Percentiles rank a stretch among this genome's conserved stretches.
Evolutionary conservation across 169 alveolate genomes (phyloP).

Genomic region (Ichthyophthirius multifiliis): DNA sequence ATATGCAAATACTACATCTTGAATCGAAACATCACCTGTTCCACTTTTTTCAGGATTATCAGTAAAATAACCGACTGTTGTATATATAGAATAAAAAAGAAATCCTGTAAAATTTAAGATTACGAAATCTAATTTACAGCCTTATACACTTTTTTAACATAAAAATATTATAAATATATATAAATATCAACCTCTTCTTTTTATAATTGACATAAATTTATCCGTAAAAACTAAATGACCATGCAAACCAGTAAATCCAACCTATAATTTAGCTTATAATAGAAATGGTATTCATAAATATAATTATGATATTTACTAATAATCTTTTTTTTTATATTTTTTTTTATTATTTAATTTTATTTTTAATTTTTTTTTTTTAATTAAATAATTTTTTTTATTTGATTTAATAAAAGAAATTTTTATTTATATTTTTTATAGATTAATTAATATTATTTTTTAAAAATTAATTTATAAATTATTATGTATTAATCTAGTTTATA

Average conservation of each 20-base stretch:
- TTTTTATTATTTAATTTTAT: too few species aligned
- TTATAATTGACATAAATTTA: constrained; percentile 64
- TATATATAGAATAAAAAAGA: constrained; percentile 65
- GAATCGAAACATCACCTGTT: constrained; percentile 56
- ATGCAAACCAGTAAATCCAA: constrained; percentile 77
- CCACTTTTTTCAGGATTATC: constrained; percentile 59
- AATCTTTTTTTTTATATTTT: too few species aligned
- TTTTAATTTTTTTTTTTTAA: too few species aligned
- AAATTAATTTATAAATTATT: too few species aligned
- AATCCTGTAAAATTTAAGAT: constrained; percentile 77
- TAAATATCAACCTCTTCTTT: constrained; percentile 11
- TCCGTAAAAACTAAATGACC: constrained; percentile 81
- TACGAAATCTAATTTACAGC: constrained; percentile 74
- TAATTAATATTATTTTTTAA: too few species aligned
- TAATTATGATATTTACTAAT: too few species aligned
- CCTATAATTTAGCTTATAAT: too few species aligned
- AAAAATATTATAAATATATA: background rate
- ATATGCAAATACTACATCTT: constrained; percentile 73
- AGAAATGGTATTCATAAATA: too few species aligned
- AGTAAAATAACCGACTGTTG: constrained; percentile 58
- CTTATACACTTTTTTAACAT: constrained; percentile 57
- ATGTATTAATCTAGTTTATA: too few species aligned
- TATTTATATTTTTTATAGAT: too few species aligned
- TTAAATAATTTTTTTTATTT: too few species aligned
- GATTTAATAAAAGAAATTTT: too few species aligned